A percentile compares a stretch with the other conserved stretches of the same genome.
Conservation (phyloP, 805 yeast species). For the Cyberlindnera meyerae region DNA sequence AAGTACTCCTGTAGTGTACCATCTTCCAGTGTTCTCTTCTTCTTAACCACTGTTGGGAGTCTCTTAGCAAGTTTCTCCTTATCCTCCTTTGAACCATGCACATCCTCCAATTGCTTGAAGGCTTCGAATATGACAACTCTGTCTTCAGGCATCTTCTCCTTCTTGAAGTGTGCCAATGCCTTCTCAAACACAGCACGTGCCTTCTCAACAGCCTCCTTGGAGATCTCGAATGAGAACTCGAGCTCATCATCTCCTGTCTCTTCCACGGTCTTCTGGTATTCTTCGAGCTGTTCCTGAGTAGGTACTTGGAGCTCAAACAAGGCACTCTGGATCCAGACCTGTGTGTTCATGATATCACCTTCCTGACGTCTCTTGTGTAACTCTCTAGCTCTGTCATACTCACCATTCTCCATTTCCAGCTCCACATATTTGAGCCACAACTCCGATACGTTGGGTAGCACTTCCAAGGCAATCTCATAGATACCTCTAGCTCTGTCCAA, state of each 20-base stretch:
- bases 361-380: conserved; percentile 40
- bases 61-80: conserved; percentile 35
- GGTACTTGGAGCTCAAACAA: conserved; percentile 67
- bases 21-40: conserved; percentile 35
- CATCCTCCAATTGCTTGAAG: conserved; percentile 57
- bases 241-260: conserved; percentile 36
- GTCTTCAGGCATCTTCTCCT: conserved; percentile 31
- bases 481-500: conserved; percentile 61
- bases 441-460: conserved; percentile 20
- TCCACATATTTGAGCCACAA: conserved; percentile 45
- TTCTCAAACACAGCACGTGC: conserved; percentile 54
- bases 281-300: conserved; percentile 43
- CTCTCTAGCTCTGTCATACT: conserved; percentile 50
- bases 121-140: conserved; percentile 55
- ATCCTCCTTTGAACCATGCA: conserved; percentile 48
- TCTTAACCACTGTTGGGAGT: conserved; percentile 50
- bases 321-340: conserved; percentile 62
- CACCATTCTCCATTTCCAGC: conserved; percentile 54
- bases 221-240: conserved; percentile 45
- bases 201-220: conserved; percentile 43
- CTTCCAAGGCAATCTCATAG: conserved; percentile 44
- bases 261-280: conserved; percentile 24
- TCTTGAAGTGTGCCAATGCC: conserved; percentile 45
- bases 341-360: conserved; percentile 29
- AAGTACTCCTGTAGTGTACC: conserved; percentile 49